A percentile compares a stretch with the other conserved stretches of the same genome.
Evolutionary conservation across 2,329 filamentous ascomycete genomes (phyloP).

Genomic region (Sporothrix schenckii): DNA sequence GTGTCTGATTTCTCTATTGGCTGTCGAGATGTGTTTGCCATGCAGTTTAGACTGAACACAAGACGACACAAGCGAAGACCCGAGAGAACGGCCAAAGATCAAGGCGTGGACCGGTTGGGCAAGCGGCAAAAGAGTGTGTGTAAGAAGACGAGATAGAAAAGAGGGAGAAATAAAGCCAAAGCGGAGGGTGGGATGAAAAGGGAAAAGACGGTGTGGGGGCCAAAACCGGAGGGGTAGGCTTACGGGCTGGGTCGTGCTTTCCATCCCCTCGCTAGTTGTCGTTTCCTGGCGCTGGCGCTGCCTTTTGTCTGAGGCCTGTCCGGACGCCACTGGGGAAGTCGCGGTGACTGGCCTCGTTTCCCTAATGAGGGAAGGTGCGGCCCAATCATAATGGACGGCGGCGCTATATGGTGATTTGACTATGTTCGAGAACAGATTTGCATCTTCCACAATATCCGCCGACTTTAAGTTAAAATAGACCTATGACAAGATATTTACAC

Average conservation of each 20-base stretch:
- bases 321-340: constrained; percentile 18
- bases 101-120: constrained; percentile 3
- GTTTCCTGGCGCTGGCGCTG: background rate
- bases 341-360: constrained; percentile 17
- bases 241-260: constrained; percentile 7
- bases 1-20: background rate
- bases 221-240: background rate
- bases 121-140: constrained; percentile 13
- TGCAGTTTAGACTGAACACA: background rate
- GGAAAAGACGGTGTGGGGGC: constrained; percentile 35
- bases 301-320: background rate
- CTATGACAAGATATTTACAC: background rate
- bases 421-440: background rate
- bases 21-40: constrained; percentile 1
- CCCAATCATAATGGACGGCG: background rate
- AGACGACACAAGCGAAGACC: constrained; percentile 1
- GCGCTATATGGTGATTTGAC: background rate
- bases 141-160: constrained; percentile 7
- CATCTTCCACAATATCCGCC: background rate
- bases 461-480: background rate
- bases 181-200: background rate
- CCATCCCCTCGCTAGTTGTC: background rate
- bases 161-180: constrained; percentile 10
- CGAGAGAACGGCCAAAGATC: background rate
- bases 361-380: constrained; percentile 19